A percentile compares a stretch with the other conserved stretches of the same genome.
phyloP scores from a whole-genome alignment of 179 eudicot genomes.

The Silene vulgaris region DNA sequence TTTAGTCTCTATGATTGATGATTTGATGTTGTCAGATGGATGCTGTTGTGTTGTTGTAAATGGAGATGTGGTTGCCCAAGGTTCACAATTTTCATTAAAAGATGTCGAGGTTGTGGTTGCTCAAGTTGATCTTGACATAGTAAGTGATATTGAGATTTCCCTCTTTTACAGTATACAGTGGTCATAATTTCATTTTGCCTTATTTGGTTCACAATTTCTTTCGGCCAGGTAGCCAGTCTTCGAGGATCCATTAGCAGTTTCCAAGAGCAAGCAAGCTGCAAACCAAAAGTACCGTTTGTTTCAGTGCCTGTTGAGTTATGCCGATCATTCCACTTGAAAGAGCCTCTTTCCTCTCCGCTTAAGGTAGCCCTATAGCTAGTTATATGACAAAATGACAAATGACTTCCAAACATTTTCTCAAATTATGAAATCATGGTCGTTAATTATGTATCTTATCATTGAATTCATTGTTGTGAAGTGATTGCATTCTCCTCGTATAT shows the following conservation, averaged over 20 bases:
- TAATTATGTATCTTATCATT: background rate
- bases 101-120: constrained; percentile 92
- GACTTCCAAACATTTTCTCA: constrained; percentile 1
- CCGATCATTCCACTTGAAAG: constrained; percentile 60
- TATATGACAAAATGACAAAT: background rate
- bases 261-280: constrained; percentile 88
- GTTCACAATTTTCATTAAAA: constrained; percentile 89
- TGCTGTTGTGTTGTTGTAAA: constrained; percentile 85
- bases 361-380: constrained; percentile 41
- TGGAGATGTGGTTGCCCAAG: constrained; percentile 95
- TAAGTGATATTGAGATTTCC: constrained; percentile 28
- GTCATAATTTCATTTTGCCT: background rate
- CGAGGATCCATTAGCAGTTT: constrained; percentile 79
- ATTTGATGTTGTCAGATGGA: constrained; percentile 62
- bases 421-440: background rate
- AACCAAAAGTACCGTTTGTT: constrained; percentile 45
- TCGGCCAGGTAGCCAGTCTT: constrained; percentile 72
- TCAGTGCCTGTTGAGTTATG: constrained; percentile 66
- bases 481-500: background rate
- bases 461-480: background rate
- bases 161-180: background rate
- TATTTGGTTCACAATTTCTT: constrained; percentile 6
- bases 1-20: constrained; percentile 13
- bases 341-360: constrained; percentile 64
- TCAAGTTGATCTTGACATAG: constrained; percentile 88